These are phyloP conservation scores for Epichloe gansuensis DNA, from an alignment of 2,329 filamentous ascomycete genomes.

Conservation along the genomic window DNA sequence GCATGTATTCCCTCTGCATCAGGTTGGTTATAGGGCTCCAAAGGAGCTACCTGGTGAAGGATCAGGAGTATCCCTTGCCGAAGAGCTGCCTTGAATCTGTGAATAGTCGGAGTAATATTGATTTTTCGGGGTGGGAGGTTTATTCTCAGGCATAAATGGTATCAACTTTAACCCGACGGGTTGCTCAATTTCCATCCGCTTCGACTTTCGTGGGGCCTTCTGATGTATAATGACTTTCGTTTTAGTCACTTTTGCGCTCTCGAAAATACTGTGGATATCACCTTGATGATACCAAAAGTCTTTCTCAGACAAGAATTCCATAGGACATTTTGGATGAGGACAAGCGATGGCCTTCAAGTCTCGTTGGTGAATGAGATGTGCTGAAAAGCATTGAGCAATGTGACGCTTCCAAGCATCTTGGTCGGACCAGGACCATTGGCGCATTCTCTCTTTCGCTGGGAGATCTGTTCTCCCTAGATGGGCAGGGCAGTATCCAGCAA, in stretches of 20 bases:
- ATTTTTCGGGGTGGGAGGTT: no score
- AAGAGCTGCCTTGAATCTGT: no score
- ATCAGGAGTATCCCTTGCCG: no score
- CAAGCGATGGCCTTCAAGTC: neutral
- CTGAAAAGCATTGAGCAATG: neutral
- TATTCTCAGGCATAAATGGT: no score
- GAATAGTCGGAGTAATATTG: no score
- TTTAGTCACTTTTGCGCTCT: neutral
- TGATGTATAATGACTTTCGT: neutral
- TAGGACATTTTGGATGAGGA: neutral
- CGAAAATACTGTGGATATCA: neutral
- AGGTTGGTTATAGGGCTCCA: no score
- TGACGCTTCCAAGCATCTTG: neutral
- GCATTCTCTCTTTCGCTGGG: neutral
- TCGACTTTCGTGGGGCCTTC: neutral
- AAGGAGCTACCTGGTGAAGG: no score
- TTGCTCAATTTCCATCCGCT: neutral
- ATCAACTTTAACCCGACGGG: no score
- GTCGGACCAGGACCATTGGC: neutral
- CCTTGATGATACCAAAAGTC: neutral
- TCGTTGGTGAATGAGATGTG: neutral
- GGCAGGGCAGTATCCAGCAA: neutral
- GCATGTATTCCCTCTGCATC: no score
- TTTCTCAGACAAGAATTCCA: neutral
- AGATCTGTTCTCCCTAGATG: neutral